A percentile compares a stretch with the other conserved stretches of the same genome.
Conservation (phyloP, 106 monocot species). For the Allium fistulosum region DNA sequence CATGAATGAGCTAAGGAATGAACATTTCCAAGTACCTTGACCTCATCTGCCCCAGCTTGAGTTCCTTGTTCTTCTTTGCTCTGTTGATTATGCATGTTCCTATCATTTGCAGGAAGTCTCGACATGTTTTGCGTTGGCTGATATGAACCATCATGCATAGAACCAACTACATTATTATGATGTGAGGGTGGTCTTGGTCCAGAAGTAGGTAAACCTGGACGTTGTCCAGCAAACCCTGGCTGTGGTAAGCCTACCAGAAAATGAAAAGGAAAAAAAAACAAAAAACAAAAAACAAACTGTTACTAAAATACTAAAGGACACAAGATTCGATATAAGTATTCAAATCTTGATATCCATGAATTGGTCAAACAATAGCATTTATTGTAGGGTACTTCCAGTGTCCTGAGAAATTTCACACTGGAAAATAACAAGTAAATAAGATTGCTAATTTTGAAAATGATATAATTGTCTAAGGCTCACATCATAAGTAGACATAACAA, state of each 20-base stretch:
- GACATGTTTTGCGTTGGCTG: slow-evolving; percentile 34
- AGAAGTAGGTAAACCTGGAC: slow-evolving; percentile 25
- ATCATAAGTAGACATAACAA: no score
- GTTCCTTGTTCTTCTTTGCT: slow-evolving; percentile 31
- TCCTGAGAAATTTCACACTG: no score
- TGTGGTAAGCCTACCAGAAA: slow-evolving; percentile 31
- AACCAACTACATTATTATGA: slow-evolving; percentile 19
- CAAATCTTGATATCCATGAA: no score
- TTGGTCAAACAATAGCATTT: no score
- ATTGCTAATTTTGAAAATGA: no score
- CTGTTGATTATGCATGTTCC: slow-evolving; percentile 28
- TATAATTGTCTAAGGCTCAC: no score
- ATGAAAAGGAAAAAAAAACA: background rate
- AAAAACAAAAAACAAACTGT: no score
- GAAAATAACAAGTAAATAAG: no score
- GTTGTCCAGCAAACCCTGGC: slow-evolving; percentile 38
- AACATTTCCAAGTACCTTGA: slow-evolving; percentile 1
- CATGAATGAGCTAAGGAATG: no score
- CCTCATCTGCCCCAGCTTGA: slow-evolving; percentile 35
- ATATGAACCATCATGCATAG: slow-evolving; percentile 22
- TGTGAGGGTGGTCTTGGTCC: slow-evolving; percentile 46
- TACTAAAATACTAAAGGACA: no score
- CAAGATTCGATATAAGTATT: no score
- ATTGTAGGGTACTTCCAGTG: no score
- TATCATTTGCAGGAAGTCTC: slow-evolving; percentile 27